These are phyloP conservation scores for Cyanodermella asteris DNA, from an alignment of 2,329 filamentous ascomycete species.

Conservation along the genomic window DNA sequence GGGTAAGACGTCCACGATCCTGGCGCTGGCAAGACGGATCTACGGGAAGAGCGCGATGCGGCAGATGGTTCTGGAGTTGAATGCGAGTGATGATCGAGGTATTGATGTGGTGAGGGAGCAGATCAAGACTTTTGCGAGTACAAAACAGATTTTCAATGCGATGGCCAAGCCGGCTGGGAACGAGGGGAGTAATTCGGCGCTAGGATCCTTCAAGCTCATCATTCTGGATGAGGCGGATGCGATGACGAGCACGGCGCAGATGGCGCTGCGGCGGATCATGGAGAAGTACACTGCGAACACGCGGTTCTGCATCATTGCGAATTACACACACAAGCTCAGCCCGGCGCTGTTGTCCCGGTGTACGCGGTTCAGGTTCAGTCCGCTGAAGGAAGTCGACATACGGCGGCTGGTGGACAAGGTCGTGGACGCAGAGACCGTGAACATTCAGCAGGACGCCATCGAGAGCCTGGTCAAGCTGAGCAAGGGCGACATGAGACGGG, in stretches of 20 bases:
- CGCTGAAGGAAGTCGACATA: slow-evolving; percentile 75
- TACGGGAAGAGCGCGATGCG: slow-evolving; percentile 84
- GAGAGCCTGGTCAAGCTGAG: slow-evolving; percentile 70
- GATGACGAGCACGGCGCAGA: slow-evolving; percentile 97
- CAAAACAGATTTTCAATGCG: slow-evolving; percentile 85
- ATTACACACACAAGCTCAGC: slow-evolving; percentile 95
- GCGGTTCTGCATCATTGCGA: slow-evolving; percentile 93
- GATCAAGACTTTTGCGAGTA: slow-evolving; percentile 98
- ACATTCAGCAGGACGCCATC: slow-evolving; percentile 59
- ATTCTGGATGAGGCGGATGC: slow-evolving; percentile 97
- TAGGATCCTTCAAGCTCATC: slow-evolving; percentile 81
- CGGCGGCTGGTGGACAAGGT: slow-evolving; percentile 70
- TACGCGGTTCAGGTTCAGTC: slow-evolving; percentile 86
- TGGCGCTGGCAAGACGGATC: slow-evolving; percentile 79
- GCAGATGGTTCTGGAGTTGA: slow-evolving; percentile 96
- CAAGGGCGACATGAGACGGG: slow-evolving; percentile 89
- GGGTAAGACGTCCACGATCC: slow-evolving; percentile 92
- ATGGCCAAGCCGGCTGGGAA: slow-evolving; percentile 24
- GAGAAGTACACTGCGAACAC: slow-evolving; percentile 98
- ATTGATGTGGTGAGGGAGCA: slow-evolving; percentile 97
- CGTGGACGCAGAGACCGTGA: slow-evolving; percentile 65
- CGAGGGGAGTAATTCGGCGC: slow-evolving; percentile 23
- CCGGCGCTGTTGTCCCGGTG: slow-evolving; percentile 81
- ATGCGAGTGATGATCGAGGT: slow-evolving; percentile 88
- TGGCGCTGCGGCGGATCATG: slow-evolving; percentile 93